Percentiles rank a stretch among this genome's conserved stretches.
phyloP scores from a whole-genome alignment of 768 basidiomycete genomes.

The Tylopilus balloui region DNA sequence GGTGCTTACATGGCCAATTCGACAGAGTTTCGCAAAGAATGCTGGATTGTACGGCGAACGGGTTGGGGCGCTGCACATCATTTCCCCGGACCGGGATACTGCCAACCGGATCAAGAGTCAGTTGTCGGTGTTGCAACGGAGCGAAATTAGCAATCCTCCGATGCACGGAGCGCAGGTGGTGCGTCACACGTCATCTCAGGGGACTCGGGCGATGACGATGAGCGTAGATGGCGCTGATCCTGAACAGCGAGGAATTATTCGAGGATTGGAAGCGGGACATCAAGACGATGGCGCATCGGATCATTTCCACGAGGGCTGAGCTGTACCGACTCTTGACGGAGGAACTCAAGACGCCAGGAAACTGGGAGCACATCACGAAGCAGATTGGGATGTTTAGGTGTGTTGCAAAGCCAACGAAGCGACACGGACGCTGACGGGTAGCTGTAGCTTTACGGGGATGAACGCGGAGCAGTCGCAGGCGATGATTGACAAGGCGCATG shows the following conservation, averaged over 20 bases:
- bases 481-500: constrained; percentile 66
- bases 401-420: constrained; percentile 12
- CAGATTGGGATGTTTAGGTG: constrained; percentile 99
- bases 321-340: constrained; percentile 64
- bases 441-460: constrained; percentile 80
- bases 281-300: constrained; percentile 68
- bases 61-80: constrained; percentile 87
- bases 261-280: constrained; percentile 90
- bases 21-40: constrained; percentile 94
- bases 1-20: constrained; percentile 8
- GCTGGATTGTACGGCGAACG: constrained; percentile 95
- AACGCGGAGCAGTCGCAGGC: constrained; percentile 58
- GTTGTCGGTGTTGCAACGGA: constrained; percentile 85
- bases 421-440: constrained; percentile 8
- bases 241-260: constrained; percentile 71
- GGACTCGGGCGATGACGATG: neutral
- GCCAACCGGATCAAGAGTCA: constrained; percentile 78
- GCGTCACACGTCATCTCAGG: constrained; percentile 26
- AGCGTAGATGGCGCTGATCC: constrained; percentile 67
- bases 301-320: constrained; percentile 86
- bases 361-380: constrained; percentile 92
- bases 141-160: constrained; percentile 94
- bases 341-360: constrained; percentile 81
- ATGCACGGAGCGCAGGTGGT: constrained; percentile 87
- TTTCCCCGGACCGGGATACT: constrained; percentile 59